Evolutionary conservation across 2,329 filamentous ascomycete species (phyloP).

Genomic region (Aureobasidium sp.): DNA sequence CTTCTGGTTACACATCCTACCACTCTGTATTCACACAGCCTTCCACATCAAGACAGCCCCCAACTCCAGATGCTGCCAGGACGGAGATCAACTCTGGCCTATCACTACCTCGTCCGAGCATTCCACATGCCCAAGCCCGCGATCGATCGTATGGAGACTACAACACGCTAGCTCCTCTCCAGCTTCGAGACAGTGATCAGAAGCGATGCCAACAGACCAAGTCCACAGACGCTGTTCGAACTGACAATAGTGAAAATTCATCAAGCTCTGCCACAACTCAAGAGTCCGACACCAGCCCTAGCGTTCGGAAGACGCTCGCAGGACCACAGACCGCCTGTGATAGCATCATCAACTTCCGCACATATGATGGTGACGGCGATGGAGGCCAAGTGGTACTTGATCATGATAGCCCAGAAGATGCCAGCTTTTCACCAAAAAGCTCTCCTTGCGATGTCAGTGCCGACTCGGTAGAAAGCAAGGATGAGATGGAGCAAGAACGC

Average conservation of each 20-base stretch:
- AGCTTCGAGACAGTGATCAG: neutral
- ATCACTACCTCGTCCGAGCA: neutral
- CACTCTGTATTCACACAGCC: neutral
- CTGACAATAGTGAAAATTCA: neutral
- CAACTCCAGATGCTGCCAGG: neutral
- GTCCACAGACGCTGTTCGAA: neutral
- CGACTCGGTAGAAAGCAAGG: neutral
- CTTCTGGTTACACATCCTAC: neutral
- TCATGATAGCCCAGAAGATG: neutral
- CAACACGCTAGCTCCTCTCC: neutral
- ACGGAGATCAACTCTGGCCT: neutral
- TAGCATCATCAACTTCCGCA: neutral
- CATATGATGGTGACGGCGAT: neutral
- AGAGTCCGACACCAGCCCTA: too few species aligned
- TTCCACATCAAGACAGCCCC: neutral
- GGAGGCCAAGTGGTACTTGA: neutral
- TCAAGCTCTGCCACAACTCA: neutral
- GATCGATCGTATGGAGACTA: neutral
- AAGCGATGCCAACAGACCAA: neutral
- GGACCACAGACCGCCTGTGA: neutral
- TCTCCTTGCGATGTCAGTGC: constrained; percentile 1
- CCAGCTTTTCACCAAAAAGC: neutral
- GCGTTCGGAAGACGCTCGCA: neutral
- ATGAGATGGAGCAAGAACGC: neutral
- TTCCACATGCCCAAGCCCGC: neutral